Conservation (phyloP, 768 basidiomycete genomes). For the Tephrocybe sp. region DNA sequence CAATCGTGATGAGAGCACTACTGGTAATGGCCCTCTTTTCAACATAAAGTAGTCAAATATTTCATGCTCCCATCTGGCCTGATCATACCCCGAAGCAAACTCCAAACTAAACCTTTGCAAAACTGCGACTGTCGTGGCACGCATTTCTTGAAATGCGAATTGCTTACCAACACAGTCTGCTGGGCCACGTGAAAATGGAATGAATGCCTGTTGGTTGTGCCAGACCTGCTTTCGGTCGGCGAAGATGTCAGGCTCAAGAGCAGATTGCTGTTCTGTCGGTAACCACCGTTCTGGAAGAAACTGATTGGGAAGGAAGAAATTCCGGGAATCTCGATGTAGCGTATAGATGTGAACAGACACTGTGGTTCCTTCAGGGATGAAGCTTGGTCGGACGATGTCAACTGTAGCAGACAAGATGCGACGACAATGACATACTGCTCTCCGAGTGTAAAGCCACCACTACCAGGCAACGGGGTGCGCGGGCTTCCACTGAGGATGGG, state of each 20-base stretch:
- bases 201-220: slow-evolving; percentile 27
- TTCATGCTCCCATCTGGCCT: slow-evolving; percentile 23
- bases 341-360: slow-evolving; percentile 31
- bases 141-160: slow-evolving; percentile 33
- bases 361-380: slow-evolving; percentile 38
- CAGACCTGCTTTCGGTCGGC: slow-evolving; percentile 12
- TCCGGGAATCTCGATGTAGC: slow-evolving; percentile 34
- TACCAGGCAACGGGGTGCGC: slow-evolving; percentile 18
- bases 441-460: slow-evolving; percentile 14
- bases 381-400: slow-evolving; percentile 26
- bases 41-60: slow-evolving; percentile 29
- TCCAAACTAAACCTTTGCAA: slow-evolving; percentile 28
- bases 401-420: neutral
- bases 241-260: slow-evolving; percentile 16
- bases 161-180: slow-evolving; percentile 48
- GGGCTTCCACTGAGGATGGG: slow-evolving; percentile 31
- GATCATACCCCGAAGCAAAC: slow-evolving; percentile 24
- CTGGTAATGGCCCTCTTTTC: slow-evolving; percentile 27
- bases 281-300: slow-evolving; percentile 40
- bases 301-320: slow-evolving; percentile 33
- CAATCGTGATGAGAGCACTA: slow-evolving; percentile 1
- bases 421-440: slow-evolving; percentile 13
- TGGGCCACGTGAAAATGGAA: slow-evolving; percentile 42
- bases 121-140: slow-evolving; percentile 24
- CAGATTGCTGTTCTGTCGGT: slow-evolving; percentile 14